Evolutionary conservation across 2,329 filamentous ascomycete species (phyloP).

Genomic region (Stylonectria norvegica): DNA sequence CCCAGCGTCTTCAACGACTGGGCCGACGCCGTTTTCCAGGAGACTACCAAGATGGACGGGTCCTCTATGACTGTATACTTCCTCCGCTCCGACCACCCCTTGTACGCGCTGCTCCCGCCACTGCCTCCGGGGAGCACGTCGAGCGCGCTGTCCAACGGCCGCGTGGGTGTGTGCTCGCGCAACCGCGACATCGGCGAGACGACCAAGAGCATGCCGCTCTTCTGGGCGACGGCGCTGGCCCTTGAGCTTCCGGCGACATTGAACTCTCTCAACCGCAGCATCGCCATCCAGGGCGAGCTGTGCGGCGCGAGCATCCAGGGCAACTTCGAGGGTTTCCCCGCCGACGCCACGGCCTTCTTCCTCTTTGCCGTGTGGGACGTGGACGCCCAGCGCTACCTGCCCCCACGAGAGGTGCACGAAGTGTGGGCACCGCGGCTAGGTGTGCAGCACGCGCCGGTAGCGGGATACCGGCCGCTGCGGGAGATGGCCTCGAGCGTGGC

Average conservation of each 20-base stretch:
- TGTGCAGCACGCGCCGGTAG: constrained; percentile 32
- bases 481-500: constrained; percentile 11
- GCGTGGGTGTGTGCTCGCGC: constrained; percentile 22
- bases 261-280: constrained; percentile 10
- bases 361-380: constrained; percentile 34
- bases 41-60: constrained; percentile 40
- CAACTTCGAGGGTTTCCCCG: constrained; percentile 22
- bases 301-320: constrained; percentile 22
- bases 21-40: constrained; percentile 30
- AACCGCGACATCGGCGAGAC: constrained; percentile 19
- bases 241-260: constrained; percentile 12
- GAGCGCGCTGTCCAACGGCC: not conserved
- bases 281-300: constrained; percentile 25
- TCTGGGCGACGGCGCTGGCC: constrained; percentile 13
- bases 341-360: constrained; percentile 28
- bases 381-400: constrained; percentile 24
- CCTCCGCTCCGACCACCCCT: constrained; percentile 21
- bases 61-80: constrained; percentile 38
- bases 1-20: constrained; percentile 14
- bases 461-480: constrained; percentile 15
- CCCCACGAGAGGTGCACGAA: constrained; percentile 26
- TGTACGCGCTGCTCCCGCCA: constrained; percentile 16
- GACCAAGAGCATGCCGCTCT: constrained; percentile 12
- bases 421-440: constrained; percentile 24
- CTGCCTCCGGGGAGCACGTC: not conserved